Evolutionary conservation across 1,284 basidiomycete species (phyloP).

Genomic region (Ceratorhiza oryzae-sativae): DNA sequence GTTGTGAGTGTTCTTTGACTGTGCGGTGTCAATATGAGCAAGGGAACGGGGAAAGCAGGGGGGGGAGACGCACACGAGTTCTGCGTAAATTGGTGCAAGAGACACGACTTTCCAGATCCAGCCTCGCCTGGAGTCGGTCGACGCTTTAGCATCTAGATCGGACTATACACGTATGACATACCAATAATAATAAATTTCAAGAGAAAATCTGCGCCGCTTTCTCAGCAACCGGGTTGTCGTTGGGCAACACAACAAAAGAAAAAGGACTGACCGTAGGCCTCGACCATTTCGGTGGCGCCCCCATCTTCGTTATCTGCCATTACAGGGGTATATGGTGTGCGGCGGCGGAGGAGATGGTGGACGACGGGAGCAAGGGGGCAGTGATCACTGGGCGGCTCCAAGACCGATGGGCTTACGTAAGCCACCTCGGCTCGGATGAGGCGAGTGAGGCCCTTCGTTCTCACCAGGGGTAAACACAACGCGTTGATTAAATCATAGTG

Average conservation of each 20-base stretch:
- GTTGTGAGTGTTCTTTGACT: constrained; percentile 97
- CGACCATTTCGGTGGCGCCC: constrained; percentile 87
- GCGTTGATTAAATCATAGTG: background rate
- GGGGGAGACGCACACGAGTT: constrained; percentile 76
- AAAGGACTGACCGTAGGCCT: constrained; percentile 79
- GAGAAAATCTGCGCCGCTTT: constrained; percentile 81
- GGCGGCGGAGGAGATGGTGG: constrained; percentile 6
- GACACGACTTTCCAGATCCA: constrained; percentile 94
- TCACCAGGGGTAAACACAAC: constrained; percentile 1
- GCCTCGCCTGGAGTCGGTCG: constrained; percentile 75
- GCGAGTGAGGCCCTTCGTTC: background rate
- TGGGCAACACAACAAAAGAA: background rate
- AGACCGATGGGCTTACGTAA: constrained; percentile 15
- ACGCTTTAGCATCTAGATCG: background rate
- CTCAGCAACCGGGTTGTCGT: background rate
- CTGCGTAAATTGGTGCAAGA: constrained; percentile 94
- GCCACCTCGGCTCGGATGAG: background rate
- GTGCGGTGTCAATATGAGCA: constrained; percentile 13
- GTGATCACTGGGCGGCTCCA: constrained; percentile 18
- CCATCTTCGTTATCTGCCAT: constrained; percentile 53
- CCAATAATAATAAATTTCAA: constrained; percentile 98
- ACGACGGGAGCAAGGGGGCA: background rate
- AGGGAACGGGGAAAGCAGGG: background rate
- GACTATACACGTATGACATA: constrained; percentile 50
- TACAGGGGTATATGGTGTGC: constrained; percentile 35